A percentile compares a stretch with the other conserved stretches of the same genome.
These are phyloP conservation scores for Aplosporella prunicola DNA, from an alignment of 2,329 filamentous ascomycete species.

Conservation along the genomic window DNA sequence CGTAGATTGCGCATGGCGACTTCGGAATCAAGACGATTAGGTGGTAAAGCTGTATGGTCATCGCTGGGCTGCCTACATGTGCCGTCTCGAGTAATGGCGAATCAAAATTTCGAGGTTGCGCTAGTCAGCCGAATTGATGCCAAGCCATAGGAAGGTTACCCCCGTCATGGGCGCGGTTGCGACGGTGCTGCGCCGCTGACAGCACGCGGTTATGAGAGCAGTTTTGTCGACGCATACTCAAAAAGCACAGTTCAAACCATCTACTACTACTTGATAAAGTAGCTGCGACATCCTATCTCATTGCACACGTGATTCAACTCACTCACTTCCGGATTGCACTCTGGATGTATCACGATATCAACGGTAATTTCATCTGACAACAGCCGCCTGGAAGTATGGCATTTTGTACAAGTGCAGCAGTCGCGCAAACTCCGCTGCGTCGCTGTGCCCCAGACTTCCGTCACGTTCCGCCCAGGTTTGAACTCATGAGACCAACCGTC, in stretches of 20 bases:
- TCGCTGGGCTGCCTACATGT: constrained; percentile 5
- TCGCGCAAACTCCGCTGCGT: not conserved
- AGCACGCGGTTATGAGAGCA: not conserved
- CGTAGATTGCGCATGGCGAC: constrained; percentile 76
- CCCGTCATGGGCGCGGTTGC: no score
- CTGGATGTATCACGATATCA: no score
- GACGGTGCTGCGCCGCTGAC: no score
- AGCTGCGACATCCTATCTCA: no score
- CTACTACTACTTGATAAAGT: no score
- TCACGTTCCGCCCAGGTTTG: not conserved
- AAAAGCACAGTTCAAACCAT: not conserved
- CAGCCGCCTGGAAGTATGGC: constrained; percentile 1
- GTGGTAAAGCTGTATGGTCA: constrained; percentile 13
- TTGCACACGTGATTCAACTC: no score
- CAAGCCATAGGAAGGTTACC: not conserved
- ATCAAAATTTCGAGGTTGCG: constrained; percentile 12
- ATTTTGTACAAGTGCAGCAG: constrained; percentile 7
- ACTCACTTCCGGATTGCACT: no score
- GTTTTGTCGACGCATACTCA: not conserved
- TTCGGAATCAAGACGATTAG: constrained; percentile 1
- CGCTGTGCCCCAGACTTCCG: constrained; percentile 3
- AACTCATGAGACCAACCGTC: not conserved
- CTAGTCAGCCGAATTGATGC: constrained; percentile 11
- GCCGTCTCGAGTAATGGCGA: constrained; percentile 3
- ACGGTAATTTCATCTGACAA: constrained; percentile 9